Base-by-base conservation (phyloP, 768 basidiomycete genomes). In the Boletales sp. region DNA sequence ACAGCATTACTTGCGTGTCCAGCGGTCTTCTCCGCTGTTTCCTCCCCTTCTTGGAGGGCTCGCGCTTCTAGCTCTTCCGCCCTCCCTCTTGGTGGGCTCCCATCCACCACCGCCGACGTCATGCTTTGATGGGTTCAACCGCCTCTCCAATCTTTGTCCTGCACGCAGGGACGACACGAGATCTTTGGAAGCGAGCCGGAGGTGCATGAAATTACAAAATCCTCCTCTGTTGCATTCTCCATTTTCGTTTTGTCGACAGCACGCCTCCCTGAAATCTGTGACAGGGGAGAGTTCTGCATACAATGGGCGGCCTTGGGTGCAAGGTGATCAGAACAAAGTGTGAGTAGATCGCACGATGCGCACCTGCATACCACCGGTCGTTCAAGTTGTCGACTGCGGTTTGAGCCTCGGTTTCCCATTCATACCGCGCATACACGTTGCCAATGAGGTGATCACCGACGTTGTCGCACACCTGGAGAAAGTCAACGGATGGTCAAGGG, bases 141-240 rank as follows among this genome's bases (percentile, higher is more conserved):
- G 82, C 46, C 92, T 77, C 58, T 94, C 92, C 31, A 97, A 58
- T 37, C 88, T 79, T 66, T 97, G 94, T 13, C 91, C 90, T 39
- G 82, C 84, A 15, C 83, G 81, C 47, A 97, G 73, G 8, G 86
- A 82, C 39, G 79, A 81, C 3, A 91, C 87, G 12, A 97, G 79
- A 11, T 90, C 84, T 63, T 87, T 84, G 29, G 92, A 89, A 5
- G 94, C 90, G 18, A 92, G 78, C 13, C 91, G 84, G 31, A 97
- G 75, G 72, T 97, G 94, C 92, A 97, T 97, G 65, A 99, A 99
- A 69, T 99, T 98, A 72, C 95, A 98, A 74, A 97, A 97, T 3
- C 94, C 94, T 29, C 95, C 97, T 38, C 97, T 86, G 62, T 95
- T 95, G 69, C 97, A 99, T 70, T 95, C 91, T 8, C 97, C 97